phyloP scores from a whole-genome alignment of 1,284 basidiomycete genomes.

The Tilletiaria anomala region DNA sequence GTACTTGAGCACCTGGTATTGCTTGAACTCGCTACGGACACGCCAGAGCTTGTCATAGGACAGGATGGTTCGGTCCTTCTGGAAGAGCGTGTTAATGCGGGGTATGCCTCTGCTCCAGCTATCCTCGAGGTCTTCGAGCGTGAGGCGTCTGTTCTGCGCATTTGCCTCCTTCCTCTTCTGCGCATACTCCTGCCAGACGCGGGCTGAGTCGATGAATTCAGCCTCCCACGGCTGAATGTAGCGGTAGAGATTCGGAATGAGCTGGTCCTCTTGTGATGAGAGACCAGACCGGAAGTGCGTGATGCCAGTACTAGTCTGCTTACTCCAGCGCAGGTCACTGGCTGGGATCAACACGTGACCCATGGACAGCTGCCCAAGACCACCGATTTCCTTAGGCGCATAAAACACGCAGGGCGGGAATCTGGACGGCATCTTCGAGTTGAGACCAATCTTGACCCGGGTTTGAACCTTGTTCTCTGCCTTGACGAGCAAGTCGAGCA shows the following conservation, averaged over 20 bases:
- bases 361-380: slow-evolving; percentile 98
- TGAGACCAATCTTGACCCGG: slow-evolving; percentile 94
- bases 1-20: slow-evolving; percentile 76
- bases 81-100: slow-evolving; percentile 91
- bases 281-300: slow-evolving; percentile 96
- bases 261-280: slow-evolving; percentile 52
- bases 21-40: slow-evolving; percentile 80
- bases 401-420: slow-evolving; percentile 62
- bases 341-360: slow-evolving; percentile 96
- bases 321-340: slow-evolving; percentile 91
- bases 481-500: slow-evolving; percentile 43
- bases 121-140: slow-evolving; percentile 91
- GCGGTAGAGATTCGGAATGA: slow-evolving; percentile 82
- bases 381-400: slow-evolving; percentile 48
- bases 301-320: slow-evolving; percentile 78
- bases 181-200: slow-evolving; percentile 98
- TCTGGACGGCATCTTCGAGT: slow-evolving; percentile 98
- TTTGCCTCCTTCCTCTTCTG: slow-evolving; percentile 99
- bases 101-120: slow-evolving; percentile 98
- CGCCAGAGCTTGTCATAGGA: slow-evolving; percentile 92
- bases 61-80: slow-evolving; percentile 89
- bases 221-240: slow-evolving; percentile 98
- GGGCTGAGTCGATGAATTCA: slow-evolving; percentile 92
- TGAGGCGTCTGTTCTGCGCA: slow-evolving; percentile 90
- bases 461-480: slow-evolving; percentile 54